phyloP scores from a whole-genome alignment of 2,329 filamentous ascomycete species.

The Thelonectria rubi region DNA sequence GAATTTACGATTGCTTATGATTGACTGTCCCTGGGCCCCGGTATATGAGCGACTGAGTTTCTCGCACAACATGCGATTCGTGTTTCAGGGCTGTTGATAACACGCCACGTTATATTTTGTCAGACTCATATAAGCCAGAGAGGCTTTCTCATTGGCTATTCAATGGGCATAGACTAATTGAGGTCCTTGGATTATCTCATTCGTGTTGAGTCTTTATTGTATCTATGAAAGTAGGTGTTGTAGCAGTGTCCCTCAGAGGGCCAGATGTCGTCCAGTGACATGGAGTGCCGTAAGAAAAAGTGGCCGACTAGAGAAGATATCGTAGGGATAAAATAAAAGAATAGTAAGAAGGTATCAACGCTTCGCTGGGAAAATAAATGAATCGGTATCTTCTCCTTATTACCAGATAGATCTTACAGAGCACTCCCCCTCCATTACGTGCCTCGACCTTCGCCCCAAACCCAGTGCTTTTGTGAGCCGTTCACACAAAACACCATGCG shows the following conservation, averaged over 20 bases:
- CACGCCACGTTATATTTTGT: slow-evolving; percentile 23
- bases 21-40: not conserved
- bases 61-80: slow-evolving; percentile 19
- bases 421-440: slow-evolving; percentile 17
- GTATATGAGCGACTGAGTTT: not conserved
- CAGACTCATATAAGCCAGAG: slow-evolving; percentile 10
- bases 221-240: slow-evolving; percentile 7
- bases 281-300: slow-evolving; percentile 34
- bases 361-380: slow-evolving; percentile 28
- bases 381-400: slow-evolving; percentile 19
- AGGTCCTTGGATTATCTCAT: not conserved
- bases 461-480: not conserved
- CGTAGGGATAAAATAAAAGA: slow-evolving; percentile 16
- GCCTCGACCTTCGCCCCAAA: not conserved
- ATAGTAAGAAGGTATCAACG: slow-evolving; percentile 19
- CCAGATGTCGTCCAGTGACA: slow-evolving; percentile 39
- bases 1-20: slow-evolving; percentile 18
- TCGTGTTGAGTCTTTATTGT: slow-evolving; percentile 1
- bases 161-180: not conserved
- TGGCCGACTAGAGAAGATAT: slow-evolving; percentile 34
- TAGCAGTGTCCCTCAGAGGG: slow-evolving; percentile 29
- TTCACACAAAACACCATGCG: too few relatives aligned
- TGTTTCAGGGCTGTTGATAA: slow-evolving; percentile 34
- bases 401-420: slow-evolving; percentile 1
- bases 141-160: not conserved